Conservation (phyloP, 2,329 filamentous ascomycete species). For the Fusarium pseudograminearum region DNA sequence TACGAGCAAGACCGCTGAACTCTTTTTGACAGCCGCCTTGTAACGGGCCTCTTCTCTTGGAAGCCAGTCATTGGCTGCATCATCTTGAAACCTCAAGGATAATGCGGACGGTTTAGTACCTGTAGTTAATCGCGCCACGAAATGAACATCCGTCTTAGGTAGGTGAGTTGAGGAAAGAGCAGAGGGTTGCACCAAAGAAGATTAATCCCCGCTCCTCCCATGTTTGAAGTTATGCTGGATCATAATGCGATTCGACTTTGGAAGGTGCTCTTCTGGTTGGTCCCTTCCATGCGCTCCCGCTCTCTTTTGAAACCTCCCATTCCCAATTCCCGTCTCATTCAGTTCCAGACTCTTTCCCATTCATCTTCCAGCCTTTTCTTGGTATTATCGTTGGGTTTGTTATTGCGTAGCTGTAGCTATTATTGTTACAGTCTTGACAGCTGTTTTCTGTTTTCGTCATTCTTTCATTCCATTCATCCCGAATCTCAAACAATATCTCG, state of each 20-base stretch:
- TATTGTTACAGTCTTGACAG: slow-evolving; percentile 30
- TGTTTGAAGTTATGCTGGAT: slow-evolving; percentile 34
- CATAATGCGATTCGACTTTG: slow-evolving; percentile 26
- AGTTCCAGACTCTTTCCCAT: slow-evolving; percentile 34
- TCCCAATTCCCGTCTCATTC: slow-evolving; percentile 22
- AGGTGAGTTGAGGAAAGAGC: neutral
- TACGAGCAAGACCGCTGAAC: slow-evolving; percentile 7
- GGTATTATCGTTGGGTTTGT: slow-evolving; percentile 12
- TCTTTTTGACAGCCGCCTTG: slow-evolving; percentile 12
- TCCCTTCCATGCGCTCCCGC: slow-evolving; percentile 10
- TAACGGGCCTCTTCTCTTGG: neutral
- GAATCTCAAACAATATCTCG: slow-evolving; percentile 32
- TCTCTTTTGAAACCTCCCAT: slow-evolving; percentile 43
- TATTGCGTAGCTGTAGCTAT: slow-evolving; percentile 4
- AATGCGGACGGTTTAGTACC: slow-evolving; percentile 41
- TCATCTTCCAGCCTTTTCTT: slow-evolving; percentile 35
- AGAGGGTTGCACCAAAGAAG: slow-evolving; percentile 28
- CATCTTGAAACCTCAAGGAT: slow-evolving; percentile 11
- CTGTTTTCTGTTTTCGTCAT: slow-evolving; percentile 33
- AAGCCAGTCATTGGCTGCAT: slow-evolving; percentile 22
- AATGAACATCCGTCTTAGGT: slow-evolving; percentile 1
- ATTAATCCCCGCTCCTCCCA: slow-evolving; percentile 31
- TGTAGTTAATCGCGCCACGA: slow-evolving; percentile 42
- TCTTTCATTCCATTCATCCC: slow-evolving; percentile 42
- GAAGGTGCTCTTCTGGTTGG: slow-evolving; percentile 10